Evolutionary conservation across 208 protist species (phyloP).

Genomic region (Naegleria fowleri): DNA sequence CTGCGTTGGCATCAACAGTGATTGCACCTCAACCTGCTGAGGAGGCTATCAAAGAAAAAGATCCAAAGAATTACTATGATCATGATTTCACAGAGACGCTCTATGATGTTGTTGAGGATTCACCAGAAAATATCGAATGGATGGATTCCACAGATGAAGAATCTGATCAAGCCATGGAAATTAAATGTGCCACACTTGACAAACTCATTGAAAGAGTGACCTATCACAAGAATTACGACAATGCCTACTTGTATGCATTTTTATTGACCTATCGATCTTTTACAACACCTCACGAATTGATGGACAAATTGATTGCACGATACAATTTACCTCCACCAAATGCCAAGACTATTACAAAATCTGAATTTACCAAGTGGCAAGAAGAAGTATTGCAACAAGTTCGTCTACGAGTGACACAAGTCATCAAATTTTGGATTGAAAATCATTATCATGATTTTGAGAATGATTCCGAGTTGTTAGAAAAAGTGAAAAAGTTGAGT

Average conservation of each 20-base stretch:
- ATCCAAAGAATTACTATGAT: constrained; percentile 22
- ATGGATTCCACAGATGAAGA: constrained; percentile 14
- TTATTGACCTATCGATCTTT: constrained; percentile 31
- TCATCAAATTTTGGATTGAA: constrained; percentile 28
- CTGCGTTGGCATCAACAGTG: neutral
- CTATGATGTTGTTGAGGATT: neutral
- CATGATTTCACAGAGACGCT: neutral
- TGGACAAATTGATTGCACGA: constrained; percentile 19
- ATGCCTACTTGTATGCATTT: constrained; percentile 22
- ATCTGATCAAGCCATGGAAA: neutral
- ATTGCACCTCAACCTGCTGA: neutral
- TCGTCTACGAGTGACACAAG: neutral
- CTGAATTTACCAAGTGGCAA: constrained; percentile 15
- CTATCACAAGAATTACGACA: neutral
- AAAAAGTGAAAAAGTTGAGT: neutral
- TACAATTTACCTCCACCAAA: constrained; percentile 15
- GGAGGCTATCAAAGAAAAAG: neutral
- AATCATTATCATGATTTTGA: constrained; percentile 35
- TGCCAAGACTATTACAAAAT: neutral
- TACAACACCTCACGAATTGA: constrained; percentile 12
- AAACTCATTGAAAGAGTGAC: constrained; percentile 29
- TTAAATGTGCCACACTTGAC: constrained; percentile 29
- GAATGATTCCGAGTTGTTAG: neutral
- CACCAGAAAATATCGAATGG: constrained; percentile 5
- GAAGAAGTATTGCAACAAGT: constrained; percentile 1